phyloP scores from a whole-genome alignment of 177 flowering plant genomes.

The Tripterygium wilfordii region DNA sequence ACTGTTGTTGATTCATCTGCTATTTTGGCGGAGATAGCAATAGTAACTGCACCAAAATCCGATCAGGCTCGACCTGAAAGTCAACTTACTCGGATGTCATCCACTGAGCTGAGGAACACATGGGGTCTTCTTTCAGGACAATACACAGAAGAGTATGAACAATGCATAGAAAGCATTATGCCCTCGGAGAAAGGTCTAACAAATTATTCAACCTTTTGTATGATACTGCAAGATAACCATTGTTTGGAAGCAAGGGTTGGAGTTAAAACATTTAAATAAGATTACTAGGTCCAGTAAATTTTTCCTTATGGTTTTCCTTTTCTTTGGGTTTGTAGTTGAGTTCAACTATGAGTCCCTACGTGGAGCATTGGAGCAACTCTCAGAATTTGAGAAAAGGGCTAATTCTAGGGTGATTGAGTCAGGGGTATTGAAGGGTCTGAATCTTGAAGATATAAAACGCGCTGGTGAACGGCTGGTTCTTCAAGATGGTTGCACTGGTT shows the following conservation, averaged over 20 bases:
- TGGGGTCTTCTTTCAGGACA: conserved; percentile 71
- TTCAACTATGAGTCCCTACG: conserved; percentile 51
- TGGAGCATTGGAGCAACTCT: conserved; percentile 61
- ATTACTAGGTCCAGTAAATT: too few relatives aligned
- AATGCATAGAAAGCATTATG: conserved; percentile 71
- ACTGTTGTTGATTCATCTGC: conserved; percentile 92
- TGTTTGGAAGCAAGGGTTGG: too few relatives aligned
- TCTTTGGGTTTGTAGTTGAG: conserved; percentile 34
- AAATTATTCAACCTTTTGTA: background rate
- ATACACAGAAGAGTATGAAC: conserved; percentile 86
- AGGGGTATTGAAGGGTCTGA: conserved; percentile 79
- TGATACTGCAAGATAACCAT: too few relatives aligned
- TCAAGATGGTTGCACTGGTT: conserved; percentile 71
- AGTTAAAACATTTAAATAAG: too few relatives aligned
- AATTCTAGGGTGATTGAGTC: conserved; percentile 75
- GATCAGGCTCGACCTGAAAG: conserved; percentile 46
- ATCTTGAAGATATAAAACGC: conserved; percentile 73
- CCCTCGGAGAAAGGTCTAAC: conserved; percentile 43
- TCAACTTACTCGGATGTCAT: conserved; percentile 53
- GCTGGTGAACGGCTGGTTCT: conserved; percentile 74
- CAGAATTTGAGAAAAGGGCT: conserved; percentile 78
- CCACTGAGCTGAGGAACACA: conserved; percentile 64
- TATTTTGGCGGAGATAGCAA: conserved; percentile 92
- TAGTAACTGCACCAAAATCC: conserved; percentile 69
- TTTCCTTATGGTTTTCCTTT: background rate